phyloP scores from a whole-genome alignment of 2,329 filamentous ascomycete genomes.

The Colletotrichum plurivorum region DNA sequence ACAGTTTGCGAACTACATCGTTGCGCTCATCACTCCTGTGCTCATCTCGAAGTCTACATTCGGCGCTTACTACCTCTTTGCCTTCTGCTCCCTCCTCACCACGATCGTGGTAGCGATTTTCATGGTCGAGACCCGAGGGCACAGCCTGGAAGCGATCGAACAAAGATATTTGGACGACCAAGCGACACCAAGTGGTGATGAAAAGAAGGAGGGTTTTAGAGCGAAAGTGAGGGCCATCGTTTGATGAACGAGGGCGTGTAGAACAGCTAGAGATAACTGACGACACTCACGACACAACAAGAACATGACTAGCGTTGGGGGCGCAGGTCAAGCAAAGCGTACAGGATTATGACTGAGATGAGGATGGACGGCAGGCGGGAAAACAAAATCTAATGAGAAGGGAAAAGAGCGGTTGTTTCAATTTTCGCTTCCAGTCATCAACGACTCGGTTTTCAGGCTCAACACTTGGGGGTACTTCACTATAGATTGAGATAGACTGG shows the following conservation, averaged over 20 bases:
- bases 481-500: background rate
- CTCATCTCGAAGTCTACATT: slow-evolving; percentile 55
- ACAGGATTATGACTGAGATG: background rate
- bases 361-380: background rate
- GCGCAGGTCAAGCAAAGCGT: too few relatives aligned
- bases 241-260: background rate
- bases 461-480: background rate
- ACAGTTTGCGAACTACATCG: slow-evolving; percentile 59
- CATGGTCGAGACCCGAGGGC: slow-evolving; percentile 60
- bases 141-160: slow-evolving; percentile 58
- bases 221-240: slow-evolving; percentile 1
- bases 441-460: background rate
- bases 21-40: slow-evolving; percentile 60
- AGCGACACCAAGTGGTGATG: background rate
- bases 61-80: slow-evolving; percentile 63
- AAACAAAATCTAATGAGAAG: background rate
- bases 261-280: too few relatives aligned
- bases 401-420: too few relatives aligned
- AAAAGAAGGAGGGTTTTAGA: slow-evolving; percentile 11
- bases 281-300: too few relatives aligned
- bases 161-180: slow-evolving; percentile 32
- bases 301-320: too few relatives aligned
- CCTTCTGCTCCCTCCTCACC: slow-evolving; percentile 53
- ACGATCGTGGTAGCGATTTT: slow-evolving; percentile 53
- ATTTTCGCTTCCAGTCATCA: too few relatives aligned